phyloP scores from a whole-genome alignment of 2,329 filamentous ascomycete species.

The Huntiella omanensis region DNA sequence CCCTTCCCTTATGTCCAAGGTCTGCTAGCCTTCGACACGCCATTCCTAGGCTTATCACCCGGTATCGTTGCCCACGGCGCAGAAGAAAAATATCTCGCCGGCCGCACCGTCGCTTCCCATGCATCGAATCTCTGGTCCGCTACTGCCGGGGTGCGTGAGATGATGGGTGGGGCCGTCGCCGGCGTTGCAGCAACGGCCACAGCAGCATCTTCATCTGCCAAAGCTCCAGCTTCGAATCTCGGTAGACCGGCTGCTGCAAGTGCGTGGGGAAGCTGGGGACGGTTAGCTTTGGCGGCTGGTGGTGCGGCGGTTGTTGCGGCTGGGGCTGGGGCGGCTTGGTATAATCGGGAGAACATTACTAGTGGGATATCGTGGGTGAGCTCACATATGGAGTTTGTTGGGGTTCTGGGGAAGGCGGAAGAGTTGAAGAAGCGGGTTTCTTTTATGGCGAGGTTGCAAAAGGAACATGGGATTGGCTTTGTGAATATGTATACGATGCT shows the following conservation, averaged over 20 bases:
- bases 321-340: slow-evolving; percentile 68
- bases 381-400: slow-evolving; percentile 85
- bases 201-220: slow-evolving; percentile 16
- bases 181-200: slow-evolving; percentile 3
- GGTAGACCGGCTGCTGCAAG: slow-evolving; percentile 13
- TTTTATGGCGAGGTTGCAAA: slow-evolving; percentile 44
- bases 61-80: slow-evolving; percentile 73
- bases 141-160: neutral
- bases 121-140: slow-evolving; percentile 45
- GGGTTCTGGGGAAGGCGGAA: slow-evolving; percentile 66
- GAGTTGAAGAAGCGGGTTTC: slow-evolving; percentile 59
- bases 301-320: slow-evolving; percentile 68
- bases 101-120: slow-evolving; percentile 47
- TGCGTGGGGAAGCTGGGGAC: slow-evolving; percentile 65
- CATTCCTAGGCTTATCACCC: slow-evolving; percentile 65
- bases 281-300: slow-evolving; percentile 68
- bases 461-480: slow-evolving; percentile 54
- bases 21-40: slow-evolving; percentile 84
- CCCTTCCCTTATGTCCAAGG: slow-evolving; percentile 79
- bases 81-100: slow-evolving; percentile 67
- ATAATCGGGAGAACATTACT: slow-evolving; percentile 62
- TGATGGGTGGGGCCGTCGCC: neutral
- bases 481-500: slow-evolving; percentile 76
- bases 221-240: slow-evolving; percentile 16
- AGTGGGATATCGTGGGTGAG: slow-evolving; percentile 65